Conservation (phyloP, 2,329 filamentous ascomycete genomes). For the Penicillium decumbens region DNA sequence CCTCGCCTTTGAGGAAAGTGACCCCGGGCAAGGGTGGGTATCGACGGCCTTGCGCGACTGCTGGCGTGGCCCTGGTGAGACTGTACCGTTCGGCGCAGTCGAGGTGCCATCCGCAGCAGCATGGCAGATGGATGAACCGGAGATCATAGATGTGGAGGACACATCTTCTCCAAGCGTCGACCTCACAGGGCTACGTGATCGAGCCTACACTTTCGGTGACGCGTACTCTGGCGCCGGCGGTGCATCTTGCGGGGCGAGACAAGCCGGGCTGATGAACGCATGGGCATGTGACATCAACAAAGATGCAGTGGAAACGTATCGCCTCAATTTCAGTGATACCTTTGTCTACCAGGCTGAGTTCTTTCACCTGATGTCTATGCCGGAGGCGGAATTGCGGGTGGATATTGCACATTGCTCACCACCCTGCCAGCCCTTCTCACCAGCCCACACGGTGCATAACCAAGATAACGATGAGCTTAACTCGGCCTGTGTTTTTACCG, state of each 20-base stretch:
- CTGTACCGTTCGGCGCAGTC: slow-evolving; percentile 28
- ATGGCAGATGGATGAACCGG: neutral
- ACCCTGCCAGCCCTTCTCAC: slow-evolving; percentile 72
- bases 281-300: slow-evolving; percentile 62
- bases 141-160: slow-evolving; percentile 10
- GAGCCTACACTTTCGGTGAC: slow-evolving; percentile 64
- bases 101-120: neutral
- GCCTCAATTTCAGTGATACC: slow-evolving; percentile 51
- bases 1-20: slow-evolving; percentile 29
- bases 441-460: slow-evolving; percentile 59
- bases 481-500: slow-evolving; percentile 51
- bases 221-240: slow-evolving; percentile 71
- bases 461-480: slow-evolving; percentile 62
- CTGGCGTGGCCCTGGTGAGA: slow-evolving; percentile 34
- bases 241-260: slow-evolving; percentile 58
- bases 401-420: slow-evolving; percentile 72
- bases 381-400: slow-evolving; percentile 41
- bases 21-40: slow-evolving; percentile 15
- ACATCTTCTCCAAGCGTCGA: slow-evolving; percentile 15
- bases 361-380: slow-evolving; percentile 41
- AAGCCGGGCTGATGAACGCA: slow-evolving; percentile 55
- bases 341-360: slow-evolving; percentile 42
- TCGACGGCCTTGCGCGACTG: slow-evolving; percentile 21
- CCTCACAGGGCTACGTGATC: slow-evolving; percentile 13
- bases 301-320: slow-evolving; percentile 56